Percentiles rank a stretch among this genome's conserved stretches.
Conservation (phyloP, 306 rosid genomes). For the Prinsepia uniflora region DNA sequence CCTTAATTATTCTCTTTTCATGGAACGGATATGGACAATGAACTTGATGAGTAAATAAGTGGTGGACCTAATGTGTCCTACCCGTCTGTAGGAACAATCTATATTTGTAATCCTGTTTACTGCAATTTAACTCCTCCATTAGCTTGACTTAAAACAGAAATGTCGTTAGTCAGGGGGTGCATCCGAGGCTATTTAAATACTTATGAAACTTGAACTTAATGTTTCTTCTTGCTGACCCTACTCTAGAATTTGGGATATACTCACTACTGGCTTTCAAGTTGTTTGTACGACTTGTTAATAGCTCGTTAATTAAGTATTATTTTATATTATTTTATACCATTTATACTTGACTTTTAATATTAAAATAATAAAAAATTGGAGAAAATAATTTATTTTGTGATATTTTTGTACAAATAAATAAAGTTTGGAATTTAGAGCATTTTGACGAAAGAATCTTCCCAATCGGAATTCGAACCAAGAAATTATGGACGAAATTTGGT, state of each 20-base stretch:
- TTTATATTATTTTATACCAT: too few relatives aligned
- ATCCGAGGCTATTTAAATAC: constrained; percentile 25
- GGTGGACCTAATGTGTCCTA: constrained; percentile 55
- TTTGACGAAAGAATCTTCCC: too few relatives aligned
- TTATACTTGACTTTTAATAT: too few relatives aligned
- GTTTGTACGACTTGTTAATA: constrained; percentile 25
- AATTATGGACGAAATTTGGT: too few relatives aligned
- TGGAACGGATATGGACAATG: constrained; percentile 45
- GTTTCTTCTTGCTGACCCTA: constrained; percentile 22
- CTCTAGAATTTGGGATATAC: constrained; percentile 24
- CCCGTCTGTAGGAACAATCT: constrained; percentile 61
- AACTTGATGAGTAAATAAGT: constrained; percentile 45
- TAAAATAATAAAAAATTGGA: too few relatives aligned
- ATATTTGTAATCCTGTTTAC: constrained; percentile 46
- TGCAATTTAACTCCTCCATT: constrained; percentile 57
- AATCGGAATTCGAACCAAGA: too few relatives aligned
- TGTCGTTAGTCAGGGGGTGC: constrained; percentile 20
- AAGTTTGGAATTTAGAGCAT: too few relatives aligned
- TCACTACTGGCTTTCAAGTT: constrained; percentile 24
- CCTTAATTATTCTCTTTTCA: constrained; percentile 26
- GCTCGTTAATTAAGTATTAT: too few relatives aligned
- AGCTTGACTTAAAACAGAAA: constrained; percentile 39
- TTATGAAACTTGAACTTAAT: constrained; percentile 28
- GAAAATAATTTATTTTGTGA: too few relatives aligned
- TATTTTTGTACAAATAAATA: too few relatives aligned